phyloP scores from a whole-genome alignment of 2,329 filamentous ascomycete species.

The Metarhizium robertsii region DNA sequence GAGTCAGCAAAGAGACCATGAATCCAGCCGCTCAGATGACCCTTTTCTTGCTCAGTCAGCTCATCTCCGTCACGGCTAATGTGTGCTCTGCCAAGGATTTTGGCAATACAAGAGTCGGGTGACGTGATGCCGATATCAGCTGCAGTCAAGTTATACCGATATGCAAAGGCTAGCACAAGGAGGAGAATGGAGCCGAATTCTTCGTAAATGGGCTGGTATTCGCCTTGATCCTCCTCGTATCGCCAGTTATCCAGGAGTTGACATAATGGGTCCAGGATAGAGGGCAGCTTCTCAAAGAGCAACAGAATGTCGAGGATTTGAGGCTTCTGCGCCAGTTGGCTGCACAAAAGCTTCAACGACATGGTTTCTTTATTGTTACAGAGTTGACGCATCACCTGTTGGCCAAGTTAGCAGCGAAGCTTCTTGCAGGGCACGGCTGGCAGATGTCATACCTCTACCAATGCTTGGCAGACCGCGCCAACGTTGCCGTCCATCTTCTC shows the following conservation, averaged over 20 bases:
- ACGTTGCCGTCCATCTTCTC: constrained; percentile 90
- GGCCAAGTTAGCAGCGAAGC: not conserved
- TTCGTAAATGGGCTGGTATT: constrained; percentile 79
- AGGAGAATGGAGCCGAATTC: constrained; percentile 74
- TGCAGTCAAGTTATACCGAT: constrained; percentile 60
- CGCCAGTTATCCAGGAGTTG: constrained; percentile 69
- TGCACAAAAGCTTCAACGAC: constrained; percentile 67
- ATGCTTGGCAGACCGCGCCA: constrained; percentile 70
- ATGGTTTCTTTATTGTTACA: constrained; percentile 70
- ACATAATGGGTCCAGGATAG: constrained; percentile 65
- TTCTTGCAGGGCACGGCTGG: not conserved
- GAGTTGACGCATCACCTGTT: constrained; percentile 56
- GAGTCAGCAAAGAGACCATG: constrained; percentile 67
- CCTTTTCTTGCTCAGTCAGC: constrained; percentile 53
- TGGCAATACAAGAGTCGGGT: constrained; percentile 58
- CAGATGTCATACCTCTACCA: constrained; percentile 51
- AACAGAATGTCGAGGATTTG: constrained; percentile 65
- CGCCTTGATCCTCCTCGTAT: constrained; percentile 74
- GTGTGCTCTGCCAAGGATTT: constrained; percentile 52
- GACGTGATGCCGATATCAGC: constrained; percentile 54
- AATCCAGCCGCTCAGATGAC: constrained; percentile 65
- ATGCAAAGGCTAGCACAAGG: constrained; percentile 63
- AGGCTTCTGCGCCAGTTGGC: constrained; percentile 62
- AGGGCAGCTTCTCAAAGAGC: constrained; percentile 61
- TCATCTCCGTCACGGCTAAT: constrained; percentile 48